These are phyloP conservation scores for Abrus pulchellus DNA, from an alignment of 306 rosid species.

Conservation along the genomic window DNA sequence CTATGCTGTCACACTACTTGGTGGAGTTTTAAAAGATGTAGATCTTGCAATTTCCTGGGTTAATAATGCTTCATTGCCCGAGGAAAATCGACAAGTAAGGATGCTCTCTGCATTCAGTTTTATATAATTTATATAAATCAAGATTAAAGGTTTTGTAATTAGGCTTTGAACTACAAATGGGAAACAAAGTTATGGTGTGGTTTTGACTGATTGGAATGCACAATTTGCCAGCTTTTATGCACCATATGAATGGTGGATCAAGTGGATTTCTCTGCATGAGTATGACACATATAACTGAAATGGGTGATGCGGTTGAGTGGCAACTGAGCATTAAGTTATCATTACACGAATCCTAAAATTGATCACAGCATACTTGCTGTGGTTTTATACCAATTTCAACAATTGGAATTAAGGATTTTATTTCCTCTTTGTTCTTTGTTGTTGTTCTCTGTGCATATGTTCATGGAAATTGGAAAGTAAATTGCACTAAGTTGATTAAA, in stretches of 20 bases:
- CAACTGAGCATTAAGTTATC: conserved; percentile 30
- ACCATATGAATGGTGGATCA: background rate
- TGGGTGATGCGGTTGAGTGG: background rate
- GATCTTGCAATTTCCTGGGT: conserved; percentile 81
- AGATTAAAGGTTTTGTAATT: conserved; percentile 9
- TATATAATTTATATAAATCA: background rate
- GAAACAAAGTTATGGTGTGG: background rate
- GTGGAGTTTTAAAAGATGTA: conserved; percentile 54
- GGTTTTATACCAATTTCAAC: conserved; percentile 19
- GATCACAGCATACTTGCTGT: background rate
- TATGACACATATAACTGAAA: background rate
- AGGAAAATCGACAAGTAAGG: conserved; percentile 74
- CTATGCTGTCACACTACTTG: conserved; percentile 63
- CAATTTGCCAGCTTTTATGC: conserved; percentile 18
- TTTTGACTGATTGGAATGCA: conserved; percentile 35
- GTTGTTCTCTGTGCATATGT: background rate
- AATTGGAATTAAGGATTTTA: background rate
- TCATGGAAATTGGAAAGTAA: background rate
- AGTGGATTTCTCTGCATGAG: background rate
- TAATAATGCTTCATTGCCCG: conserved; percentile 76
- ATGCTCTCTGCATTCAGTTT: background rate
- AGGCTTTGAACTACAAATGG: conserved; percentile 5
- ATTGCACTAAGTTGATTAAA: background rate
- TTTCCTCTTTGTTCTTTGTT: background rate
- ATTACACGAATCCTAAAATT: background rate